Conservation (phyloP, 1,284 basidiomycete species). For the Ceratobasidium theobromae region DNA sequence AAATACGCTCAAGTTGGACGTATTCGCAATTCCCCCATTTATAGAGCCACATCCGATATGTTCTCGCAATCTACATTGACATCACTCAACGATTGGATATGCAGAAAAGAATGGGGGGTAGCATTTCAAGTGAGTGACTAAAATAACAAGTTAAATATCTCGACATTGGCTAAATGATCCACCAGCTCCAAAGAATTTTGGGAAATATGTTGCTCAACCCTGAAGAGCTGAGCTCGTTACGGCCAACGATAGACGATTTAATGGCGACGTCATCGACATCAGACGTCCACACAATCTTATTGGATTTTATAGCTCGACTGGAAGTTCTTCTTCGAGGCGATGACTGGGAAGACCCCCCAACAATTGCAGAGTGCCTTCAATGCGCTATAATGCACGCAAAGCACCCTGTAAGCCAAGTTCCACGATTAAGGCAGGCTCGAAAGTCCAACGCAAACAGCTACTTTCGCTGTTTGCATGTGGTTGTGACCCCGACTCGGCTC, state of each 20-base stretch:
- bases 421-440: slow-evolving; percentile 32
- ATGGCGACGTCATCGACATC: slow-evolving; percentile 45
- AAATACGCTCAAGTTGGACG: slow-evolving; percentile 34
- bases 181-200: slow-evolving; percentile 41
- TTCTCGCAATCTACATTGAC: slow-evolving; percentile 42
- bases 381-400: slow-evolving; percentile 42
- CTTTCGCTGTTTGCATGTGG: slow-evolving; percentile 58
- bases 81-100: slow-evolving; percentile 51
- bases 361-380: slow-evolving; percentile 54
- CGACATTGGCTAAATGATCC: slow-evolving; percentile 47
- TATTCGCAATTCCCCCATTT: background rate
- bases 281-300: slow-evolving; percentile 39
- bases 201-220: slow-evolving; percentile 49
- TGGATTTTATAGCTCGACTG: slow-evolving; percentile 46
- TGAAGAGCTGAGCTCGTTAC: slow-evolving; percentile 46
- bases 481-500: slow-evolving; percentile 61
- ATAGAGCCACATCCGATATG: background rate
- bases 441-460: slow-evolving; percentile 41
- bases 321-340: slow-evolving; percentile 52
- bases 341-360: slow-evolving; percentile 46
- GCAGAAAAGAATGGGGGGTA: slow-evolving; percentile 43
- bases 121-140: slow-evolving; percentile 17
- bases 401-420: slow-evolving; percentile 36
- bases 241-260: slow-evolving; percentile 47
- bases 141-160: slow-evolving; percentile 48